These are phyloP conservation scores for Citrus australasica DNA, from an alignment of 345 rosid species.

Conservation along the genomic window DNA sequence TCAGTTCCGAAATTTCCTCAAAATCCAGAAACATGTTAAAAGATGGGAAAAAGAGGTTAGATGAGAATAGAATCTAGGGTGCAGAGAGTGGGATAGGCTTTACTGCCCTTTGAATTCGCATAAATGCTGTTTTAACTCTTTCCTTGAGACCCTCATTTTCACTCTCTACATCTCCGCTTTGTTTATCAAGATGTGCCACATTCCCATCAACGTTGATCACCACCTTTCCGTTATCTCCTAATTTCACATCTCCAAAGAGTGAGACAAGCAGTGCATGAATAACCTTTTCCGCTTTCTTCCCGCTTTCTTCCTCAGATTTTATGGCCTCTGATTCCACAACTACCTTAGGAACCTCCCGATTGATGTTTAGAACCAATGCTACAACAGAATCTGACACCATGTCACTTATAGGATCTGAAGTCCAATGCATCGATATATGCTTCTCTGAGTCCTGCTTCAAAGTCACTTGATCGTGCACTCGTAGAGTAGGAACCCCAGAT, in stretches of 20 bases:
- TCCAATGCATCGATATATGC: constrained; percentile 84
- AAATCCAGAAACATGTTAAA: neutral
- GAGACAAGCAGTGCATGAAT: constrained; percentile 77
- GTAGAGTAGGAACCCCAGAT: constrained; percentile 54
- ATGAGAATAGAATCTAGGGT: constrained; percentile 14
- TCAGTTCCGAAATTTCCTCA: neutral
- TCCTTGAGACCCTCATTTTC: constrained; percentile 86
- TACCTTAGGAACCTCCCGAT: constrained; percentile 75
- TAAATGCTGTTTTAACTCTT: constrained; percentile 60
- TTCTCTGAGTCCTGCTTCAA: constrained; percentile 85
- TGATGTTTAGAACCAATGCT: constrained; percentile 76
- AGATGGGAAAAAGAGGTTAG: neutral
- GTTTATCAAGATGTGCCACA: constrained; percentile 72
- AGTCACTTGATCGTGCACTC: constrained; percentile 65
- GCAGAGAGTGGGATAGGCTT: constrained; percentile 66
- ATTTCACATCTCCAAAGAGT: constrained; percentile 86
- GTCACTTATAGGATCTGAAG: constrained; percentile 81
- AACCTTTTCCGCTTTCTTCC: constrained; percentile 75
- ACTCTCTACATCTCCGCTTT: constrained; percentile 86
- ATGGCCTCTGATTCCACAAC: constrained; percentile 50
- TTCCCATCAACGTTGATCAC: constrained; percentile 72
- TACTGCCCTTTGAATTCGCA: constrained; percentile 69
- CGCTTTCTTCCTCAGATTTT: constrained; percentile 61
- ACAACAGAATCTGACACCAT: constrained; percentile 92
- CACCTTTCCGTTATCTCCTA: constrained; percentile 74